Percentiles rank a stretch among this genome's conserved stretches.
Conservation (phyloP, 2,329 filamentous ascomycete species). For the Colletotrichum scovillei region DNA sequence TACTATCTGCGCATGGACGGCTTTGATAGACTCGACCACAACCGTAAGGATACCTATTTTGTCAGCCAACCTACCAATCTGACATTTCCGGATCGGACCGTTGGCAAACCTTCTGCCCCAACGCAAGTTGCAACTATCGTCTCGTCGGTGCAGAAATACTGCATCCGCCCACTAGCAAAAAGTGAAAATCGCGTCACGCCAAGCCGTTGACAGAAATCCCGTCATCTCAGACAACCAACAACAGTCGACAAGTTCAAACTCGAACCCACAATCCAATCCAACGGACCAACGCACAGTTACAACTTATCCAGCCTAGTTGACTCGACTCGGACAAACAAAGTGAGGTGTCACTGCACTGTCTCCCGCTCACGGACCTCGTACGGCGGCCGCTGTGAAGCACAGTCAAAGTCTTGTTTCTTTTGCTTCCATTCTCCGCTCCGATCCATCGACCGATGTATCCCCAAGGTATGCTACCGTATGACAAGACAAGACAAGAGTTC, state of each 20-base stretch:
- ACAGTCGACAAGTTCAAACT: too few relatives aligned
- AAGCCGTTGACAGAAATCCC: neutral
- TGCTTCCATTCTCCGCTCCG: neutral
- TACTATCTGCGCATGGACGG: neutral
- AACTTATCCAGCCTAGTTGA: neutral
- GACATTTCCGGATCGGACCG: neutral
- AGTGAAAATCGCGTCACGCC: neutral
- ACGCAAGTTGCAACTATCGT: neutral
- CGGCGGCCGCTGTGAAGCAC: conserved; percentile 3
- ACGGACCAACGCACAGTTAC: neutral
- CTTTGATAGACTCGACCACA: neutral
- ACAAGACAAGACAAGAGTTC: neutral
- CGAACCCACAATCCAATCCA: too few relatives aligned
- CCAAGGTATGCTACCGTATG: neutral
- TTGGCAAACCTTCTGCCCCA: neutral
- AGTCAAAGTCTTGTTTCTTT: neutral
- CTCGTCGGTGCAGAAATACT: neutral
- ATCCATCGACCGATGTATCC: neutral
- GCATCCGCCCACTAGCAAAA: neutral
- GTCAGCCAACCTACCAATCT: neutral
- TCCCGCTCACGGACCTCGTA: neutral
- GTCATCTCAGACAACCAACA: neutral
- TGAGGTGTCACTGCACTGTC: neutral
- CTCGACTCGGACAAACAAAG: neutral
- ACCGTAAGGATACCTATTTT: neutral